phyloP scores from a whole-genome alignment of 305 asterid genomes.

The Fraxinus baroniana region DNA sequence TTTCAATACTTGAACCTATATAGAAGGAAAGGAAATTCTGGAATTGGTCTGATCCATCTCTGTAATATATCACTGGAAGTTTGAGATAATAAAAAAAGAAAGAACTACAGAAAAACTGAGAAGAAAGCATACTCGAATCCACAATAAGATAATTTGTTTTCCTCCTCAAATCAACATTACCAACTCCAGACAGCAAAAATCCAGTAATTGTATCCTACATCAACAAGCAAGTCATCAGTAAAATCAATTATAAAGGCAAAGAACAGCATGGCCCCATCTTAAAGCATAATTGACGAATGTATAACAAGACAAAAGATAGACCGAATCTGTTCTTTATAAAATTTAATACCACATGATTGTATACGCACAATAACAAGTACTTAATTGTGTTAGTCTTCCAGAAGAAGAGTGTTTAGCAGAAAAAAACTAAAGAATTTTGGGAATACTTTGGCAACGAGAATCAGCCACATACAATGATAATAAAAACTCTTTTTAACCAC shows the following conservation, averaged over 20 bases:
- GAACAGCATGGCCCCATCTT: not conserved
- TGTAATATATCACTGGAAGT: not conserved
- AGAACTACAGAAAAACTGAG: not conserved
- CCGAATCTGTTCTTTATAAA: not conserved
- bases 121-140: constrained; percentile 68
- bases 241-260: not conserved
- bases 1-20: not conserved
- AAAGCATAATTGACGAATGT: not conserved
- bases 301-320: not conserved
- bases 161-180: constrained; percentile 70
- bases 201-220: constrained; percentile 89
- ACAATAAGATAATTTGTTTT: constrained; percentile 76
- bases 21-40: not conserved
- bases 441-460: not conserved
- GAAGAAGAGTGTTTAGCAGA: not conserved
- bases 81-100: not conserved
- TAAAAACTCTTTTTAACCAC: no score
- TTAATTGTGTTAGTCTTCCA: not conserved
- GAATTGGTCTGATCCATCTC: not conserved
- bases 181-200: constrained; percentile 85
- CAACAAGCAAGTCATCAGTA: constrained; percentile 7
- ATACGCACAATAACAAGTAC: not conserved
- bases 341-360: not conserved
- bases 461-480: not conserved
- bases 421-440: not conserved